Base-by-base conservation (phyloP, 169 alveolate species). In the Besnoitia besnoiti region DNA sequence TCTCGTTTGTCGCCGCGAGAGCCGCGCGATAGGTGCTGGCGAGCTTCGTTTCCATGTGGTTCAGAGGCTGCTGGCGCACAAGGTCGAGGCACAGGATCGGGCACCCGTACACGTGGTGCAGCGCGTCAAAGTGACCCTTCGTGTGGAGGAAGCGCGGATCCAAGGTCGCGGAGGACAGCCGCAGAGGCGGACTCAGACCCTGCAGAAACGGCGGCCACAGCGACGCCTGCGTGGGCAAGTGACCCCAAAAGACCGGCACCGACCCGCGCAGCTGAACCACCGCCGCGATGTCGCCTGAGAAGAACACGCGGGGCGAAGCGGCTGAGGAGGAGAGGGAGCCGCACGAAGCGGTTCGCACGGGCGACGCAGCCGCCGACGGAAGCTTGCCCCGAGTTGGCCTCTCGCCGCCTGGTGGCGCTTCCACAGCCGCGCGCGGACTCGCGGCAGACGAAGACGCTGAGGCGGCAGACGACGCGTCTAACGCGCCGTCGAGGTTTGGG, bases 181-280 rank as follows among this genome's bases (percentile, higher is more conserved):
- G 82, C 14, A 73, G 24, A 4, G 82, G 82, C 46, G 82, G 82
- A 30, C 46, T 14, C 44, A 37, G 16, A 27, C n/a, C 8, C n/a
- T 73, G 82, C 39, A 73, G n/a, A n/a, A 73, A 37, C 3, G 47
- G 0, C 46, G 82, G 82, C 14, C 16, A n/a, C 5, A 73, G 46
- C 14, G 82, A 73, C 39, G 44, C 39, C 21, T n/a, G 47, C 8
- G 82, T 27, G 12, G 82, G 82, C 82, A 73, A 37, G 94, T 98
- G 98, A 12, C 97, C 93, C 99, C 99, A 99, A 42, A 97, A 89
- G 51, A 97, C 91, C 4, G 99, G 99, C 75, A 98, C 98, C 5
- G 99, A 98, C 24, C 99, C 99, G 92, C 99, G 97, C 44, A 98
- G 95, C 94, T 98, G 98, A 21, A 97, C 98, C 93, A 96, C 97